Evolutionary conservation across 768 basidiomycete species (phyloP), one percentile per base, ranked within the genome.

Genomic region (Termitomyces sp.): DNA sequence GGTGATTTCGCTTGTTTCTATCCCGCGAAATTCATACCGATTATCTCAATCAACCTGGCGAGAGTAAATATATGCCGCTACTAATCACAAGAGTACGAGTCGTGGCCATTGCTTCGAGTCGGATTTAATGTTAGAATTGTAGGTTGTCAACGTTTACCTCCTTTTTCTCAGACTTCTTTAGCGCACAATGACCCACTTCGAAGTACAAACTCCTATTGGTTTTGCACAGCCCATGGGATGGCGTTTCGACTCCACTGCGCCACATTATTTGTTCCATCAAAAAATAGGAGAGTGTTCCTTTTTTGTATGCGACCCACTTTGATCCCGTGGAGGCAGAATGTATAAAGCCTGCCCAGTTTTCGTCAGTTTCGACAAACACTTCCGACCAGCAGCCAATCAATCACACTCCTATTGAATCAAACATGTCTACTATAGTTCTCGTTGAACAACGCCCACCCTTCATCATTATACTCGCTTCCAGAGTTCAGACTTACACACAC

Each of bases 41-140:
- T 14, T 14, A 12, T 34, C 12, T 2, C 34, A 34, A 12, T 12
- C 2, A 34, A 34, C 34, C 34, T 34, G 34, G 34, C 12, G 34
- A 14, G 11, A 34, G 5, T 14, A 34, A 11, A 34, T 12, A 12
- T 12, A 34, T 32, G 26, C 62, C n/a, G n/a, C n/a, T n/a, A n/a
- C n/a, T n/a, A n/a, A 26, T 46, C 15, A 28, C 26, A 28, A 28
- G 26, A 6, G 26, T 28, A 28, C 26, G 2, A 69, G 97, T 96
- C n/a, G 93, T 98, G 92, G 93, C 94, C 7, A 98, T 98, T 61
- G 96, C 97, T 10, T 9, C 19, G 19, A 12, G 19, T 22, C 11
- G 19, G 19, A 9, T 11, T 22, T 11, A 24, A 8, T 43, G 42
- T 43, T 6, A 14, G 7, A 15, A 17, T 9, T 17, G 9, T 44